Conservation (phyloP, 345 rosid species). For the Psidium guajava region DNA sequence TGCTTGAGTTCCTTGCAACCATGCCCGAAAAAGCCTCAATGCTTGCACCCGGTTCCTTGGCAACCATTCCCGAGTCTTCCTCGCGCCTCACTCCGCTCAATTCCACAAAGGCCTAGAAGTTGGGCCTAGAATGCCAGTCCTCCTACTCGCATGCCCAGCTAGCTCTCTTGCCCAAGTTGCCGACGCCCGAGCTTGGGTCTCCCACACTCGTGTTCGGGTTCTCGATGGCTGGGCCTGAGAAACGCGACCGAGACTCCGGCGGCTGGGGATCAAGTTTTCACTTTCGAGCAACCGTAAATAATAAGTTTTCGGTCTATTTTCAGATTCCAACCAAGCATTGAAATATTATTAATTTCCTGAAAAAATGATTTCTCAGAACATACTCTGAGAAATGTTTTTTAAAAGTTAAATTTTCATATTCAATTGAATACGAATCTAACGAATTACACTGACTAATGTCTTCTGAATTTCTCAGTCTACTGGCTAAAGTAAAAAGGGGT, state of each 20-base stretch:
- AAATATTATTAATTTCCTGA: accelerated
- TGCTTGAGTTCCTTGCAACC: neutral
- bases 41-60: accelerated
- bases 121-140: accelerated
- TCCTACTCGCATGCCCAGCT: accelerated
- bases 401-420: neutral
- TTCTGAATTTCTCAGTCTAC: neutral
- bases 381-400: neutral
- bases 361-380: neutral
- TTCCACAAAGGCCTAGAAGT: neutral
- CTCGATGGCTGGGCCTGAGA: neutral
- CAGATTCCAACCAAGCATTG: neutral
- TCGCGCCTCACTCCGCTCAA: neutral
- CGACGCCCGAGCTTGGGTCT: accelerated
- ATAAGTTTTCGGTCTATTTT: neutral
- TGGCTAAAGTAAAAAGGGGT: neutral
- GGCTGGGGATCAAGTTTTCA: neutral
- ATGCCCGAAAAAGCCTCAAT: neutral
- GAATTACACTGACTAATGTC: neutral
- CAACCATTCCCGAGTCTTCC: accelerated
- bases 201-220: accelerated
- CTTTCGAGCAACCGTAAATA: neutral
- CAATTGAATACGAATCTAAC: neutral
- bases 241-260: neutral
- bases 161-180: neutral